These are phyloP conservation scores for Viola odorata DNA, from an alignment of 345 rosid species.

Conservation along the genomic window DNA sequence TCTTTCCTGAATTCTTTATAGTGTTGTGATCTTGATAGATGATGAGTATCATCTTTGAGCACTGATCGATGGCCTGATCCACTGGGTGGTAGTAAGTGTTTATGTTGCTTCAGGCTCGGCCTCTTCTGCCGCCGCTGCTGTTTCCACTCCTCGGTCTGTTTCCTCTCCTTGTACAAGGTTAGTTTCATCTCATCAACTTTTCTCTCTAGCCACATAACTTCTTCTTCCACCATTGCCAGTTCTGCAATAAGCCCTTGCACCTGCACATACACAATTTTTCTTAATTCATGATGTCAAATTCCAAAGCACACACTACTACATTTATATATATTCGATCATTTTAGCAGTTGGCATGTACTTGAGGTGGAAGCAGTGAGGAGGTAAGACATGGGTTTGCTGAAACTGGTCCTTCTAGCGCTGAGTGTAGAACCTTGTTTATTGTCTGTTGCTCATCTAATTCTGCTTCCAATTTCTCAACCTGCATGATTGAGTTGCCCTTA, in stretches of 20 bases:
- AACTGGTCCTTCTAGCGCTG: slow-evolving; percentile 48
- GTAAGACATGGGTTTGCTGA: slow-evolving; percentile 45
- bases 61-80: slow-evolving; percentile 18
- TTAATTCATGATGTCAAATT: not conserved
- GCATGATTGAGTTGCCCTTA: no score
- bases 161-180: slow-evolving; percentile 51
- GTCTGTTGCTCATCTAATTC: slow-evolving; percentile 56
- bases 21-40: slow-evolving; percentile 44
- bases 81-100: slow-evolving; percentile 19
- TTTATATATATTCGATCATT: not conserved
- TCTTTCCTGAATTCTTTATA: slow-evolving; percentile 37
- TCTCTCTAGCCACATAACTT: slow-evolving; percentile 66
- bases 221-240: slow-evolving; percentile 65
- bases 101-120: slow-evolving; percentile 11
- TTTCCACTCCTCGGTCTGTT: slow-evolving; percentile 40
- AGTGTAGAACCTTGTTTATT: slow-evolving; percentile 42
- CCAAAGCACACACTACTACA: not conserved
- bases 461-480: slow-evolving; percentile 62
- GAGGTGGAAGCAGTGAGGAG: slow-evolving; percentile 54
- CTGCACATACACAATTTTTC: slow-evolving; percentile 24
- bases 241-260: slow-evolving; percentile 57
- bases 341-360: slow-evolving; percentile 28
- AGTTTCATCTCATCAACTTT: slow-evolving; percentile 61
- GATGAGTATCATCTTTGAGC: slow-evolving; percentile 26
- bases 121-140: slow-evolving; percentile 29